phyloP scores from a whole-genome alignment of 2,329 filamentous ascomycete species.

The Colletotrichum camelliae region DNA sequence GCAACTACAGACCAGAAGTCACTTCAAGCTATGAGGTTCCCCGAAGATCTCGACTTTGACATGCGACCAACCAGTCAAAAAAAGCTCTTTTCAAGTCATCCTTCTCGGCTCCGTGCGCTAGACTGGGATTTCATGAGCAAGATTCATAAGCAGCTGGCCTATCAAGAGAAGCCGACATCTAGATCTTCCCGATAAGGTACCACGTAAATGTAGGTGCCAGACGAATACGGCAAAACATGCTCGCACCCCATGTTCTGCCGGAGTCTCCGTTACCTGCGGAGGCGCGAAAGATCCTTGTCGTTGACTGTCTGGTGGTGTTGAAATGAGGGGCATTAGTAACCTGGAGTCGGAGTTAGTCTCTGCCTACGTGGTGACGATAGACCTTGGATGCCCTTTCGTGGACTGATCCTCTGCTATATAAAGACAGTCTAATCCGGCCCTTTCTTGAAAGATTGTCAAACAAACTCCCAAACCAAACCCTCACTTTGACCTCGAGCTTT shows the following conservation, averaged over 20 bases:
- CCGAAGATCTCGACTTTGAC: background rate
- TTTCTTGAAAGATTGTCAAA: fast-evolving
- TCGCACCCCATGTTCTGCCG: background rate
- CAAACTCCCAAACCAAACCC: fast-evolving
- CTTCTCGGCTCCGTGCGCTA: background rate
- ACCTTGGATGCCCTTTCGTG: background rate
- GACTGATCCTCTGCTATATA: background rate
- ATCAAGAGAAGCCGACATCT: background rate
- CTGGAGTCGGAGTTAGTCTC: background rate
- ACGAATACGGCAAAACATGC: background rate
- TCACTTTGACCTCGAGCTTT: background rate
- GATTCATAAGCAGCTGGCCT: background rate
- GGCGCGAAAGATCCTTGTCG: background rate
- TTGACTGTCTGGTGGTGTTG: background rate
- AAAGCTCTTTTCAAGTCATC: background rate
- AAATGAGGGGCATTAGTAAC: background rate
- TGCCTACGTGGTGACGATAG: background rate
- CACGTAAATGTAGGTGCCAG: background rate
- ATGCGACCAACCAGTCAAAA: background rate
- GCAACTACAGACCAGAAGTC: background rate
- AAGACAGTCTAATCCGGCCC: background rate
- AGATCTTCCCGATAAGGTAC: background rate
- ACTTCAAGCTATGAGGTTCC: background rate
- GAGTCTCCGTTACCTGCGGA: background rate
- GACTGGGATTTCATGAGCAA: background rate